Base-by-base conservation (phyloP, 1,139 yeast genomes). In the Yamadazyma buinensis region DNA sequence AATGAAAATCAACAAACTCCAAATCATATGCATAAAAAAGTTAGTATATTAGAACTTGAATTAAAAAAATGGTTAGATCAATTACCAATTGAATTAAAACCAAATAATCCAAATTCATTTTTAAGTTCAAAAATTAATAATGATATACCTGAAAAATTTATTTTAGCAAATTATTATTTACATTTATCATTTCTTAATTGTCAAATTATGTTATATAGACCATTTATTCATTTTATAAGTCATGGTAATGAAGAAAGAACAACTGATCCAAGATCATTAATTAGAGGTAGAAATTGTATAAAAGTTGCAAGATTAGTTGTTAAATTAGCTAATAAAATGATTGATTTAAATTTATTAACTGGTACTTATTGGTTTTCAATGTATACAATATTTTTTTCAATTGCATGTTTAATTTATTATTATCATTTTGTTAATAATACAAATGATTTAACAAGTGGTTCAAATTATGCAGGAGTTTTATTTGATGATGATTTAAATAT, bases 361-460 rank as follows among this genome's bases (percentile, higher is more conserved):
- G 96, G 96, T 1, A 85, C 95, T 2, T 88, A 88, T 55, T 87
- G 96, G 96, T 88, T 87, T 54, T 82, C 94, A 12, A 83, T 84
- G 57, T 88, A 88, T 55, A 86, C 96, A 0, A 83, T 88, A n/a
- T 88, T 88, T 55, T 88, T 86, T 54, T 81, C 95, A 3, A 88
- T 88, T 36, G 95, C 96, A 0, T 85, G 95, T 48, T 67, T 88
- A 48, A 79, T 86, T 8, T 88, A 84, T 51, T 88, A 86, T 53
- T 84, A 80, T 39, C 95, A 86, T 56, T 94, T 84, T 55, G 74
- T 74, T 5, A 66, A 67, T 45, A 64, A 65, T 46, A 55, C 57
- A 28, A 49, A 48, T 23, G 54, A 55, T 7, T 47, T 52, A 1
- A 36, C 36, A 15, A 42, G 44, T 30, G 70, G 70, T 6, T 64